A percentile compares a stretch with the other conserved stretches of the same genome.
Conservation (phyloP, 2,329 filamentous ascomycete genomes). For the Corniculantispora saksenae region DNA sequence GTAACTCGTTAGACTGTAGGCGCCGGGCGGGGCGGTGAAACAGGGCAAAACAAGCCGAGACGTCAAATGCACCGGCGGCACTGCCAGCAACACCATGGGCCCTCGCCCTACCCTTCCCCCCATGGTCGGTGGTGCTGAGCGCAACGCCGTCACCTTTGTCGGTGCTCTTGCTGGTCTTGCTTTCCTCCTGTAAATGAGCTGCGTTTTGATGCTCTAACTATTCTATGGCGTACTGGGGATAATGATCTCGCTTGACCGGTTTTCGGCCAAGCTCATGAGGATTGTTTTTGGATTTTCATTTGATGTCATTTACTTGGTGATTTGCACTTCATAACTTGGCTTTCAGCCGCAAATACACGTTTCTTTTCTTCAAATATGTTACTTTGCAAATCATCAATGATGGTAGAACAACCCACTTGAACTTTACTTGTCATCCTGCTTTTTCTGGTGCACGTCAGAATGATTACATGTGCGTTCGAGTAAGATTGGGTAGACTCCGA, state of each 20-base stretch:
- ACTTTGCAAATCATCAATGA: not conserved
- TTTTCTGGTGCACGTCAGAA: too few species aligned
- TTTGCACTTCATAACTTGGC: not conserved
- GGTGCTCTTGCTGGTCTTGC: conserved; percentile 27
- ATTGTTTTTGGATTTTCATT: conserved; percentile 1
- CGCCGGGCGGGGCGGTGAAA: not conserved
- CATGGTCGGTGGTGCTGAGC: conserved; percentile 25
- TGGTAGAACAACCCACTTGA: too few species aligned
- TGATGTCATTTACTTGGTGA: conserved; percentile 2
- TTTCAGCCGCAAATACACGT: not conserved
- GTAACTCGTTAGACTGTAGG: not conserved
- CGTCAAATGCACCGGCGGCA: not conserved
- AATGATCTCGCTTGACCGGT: not conserved
- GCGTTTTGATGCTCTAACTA: not conserved
- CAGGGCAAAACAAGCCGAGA: not conserved
- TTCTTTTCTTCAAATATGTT: not conserved
- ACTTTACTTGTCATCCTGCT: too few species aligned
- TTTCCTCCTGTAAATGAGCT: conserved; percentile 26
- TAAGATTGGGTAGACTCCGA: not conserved
- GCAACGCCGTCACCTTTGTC: conserved; percentile 24
- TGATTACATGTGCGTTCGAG: too few species aligned
- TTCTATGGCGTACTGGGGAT: conserved; percentile 6
- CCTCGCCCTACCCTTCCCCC: conserved; percentile 15
- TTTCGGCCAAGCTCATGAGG: not conserved
- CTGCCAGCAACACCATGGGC: conserved; percentile 3